Evolutionary conservation across 805 yeast genomes (phyloP).

Genomic region (Candida boleticola): DNA sequence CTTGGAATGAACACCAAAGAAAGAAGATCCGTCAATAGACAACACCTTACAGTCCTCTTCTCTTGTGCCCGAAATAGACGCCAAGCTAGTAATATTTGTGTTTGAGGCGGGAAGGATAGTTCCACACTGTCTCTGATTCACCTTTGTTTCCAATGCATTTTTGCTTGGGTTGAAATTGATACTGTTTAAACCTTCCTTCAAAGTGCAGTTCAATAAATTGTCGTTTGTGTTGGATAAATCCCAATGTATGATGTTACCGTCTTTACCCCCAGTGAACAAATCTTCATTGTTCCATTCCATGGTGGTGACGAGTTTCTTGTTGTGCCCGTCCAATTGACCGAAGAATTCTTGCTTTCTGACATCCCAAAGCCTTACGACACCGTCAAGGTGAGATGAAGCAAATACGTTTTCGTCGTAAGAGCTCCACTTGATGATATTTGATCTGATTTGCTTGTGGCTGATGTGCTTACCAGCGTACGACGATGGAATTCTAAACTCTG

Average conservation of each 20-base stretch:
- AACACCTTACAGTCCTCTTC: slow-evolving; percentile 39
- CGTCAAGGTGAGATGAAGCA: slow-evolving; percentile 62
- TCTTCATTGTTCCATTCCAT: slow-evolving; percentile 60
- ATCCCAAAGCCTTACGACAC: slow-evolving; percentile 70
- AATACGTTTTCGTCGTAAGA: slow-evolving; percentile 56
- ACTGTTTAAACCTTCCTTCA: slow-evolving; percentile 47
- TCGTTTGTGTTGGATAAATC: slow-evolving; percentile 37
- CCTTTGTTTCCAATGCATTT: slow-evolving; percentile 27
- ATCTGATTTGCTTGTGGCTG: slow-evolving; percentile 20
- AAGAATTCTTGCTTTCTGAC: slow-evolving; percentile 58
- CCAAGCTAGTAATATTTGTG: slow-evolving; percentile 45
- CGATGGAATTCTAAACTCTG: slow-evolving; percentile 35
- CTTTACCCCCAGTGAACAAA: slow-evolving; percentile 58
- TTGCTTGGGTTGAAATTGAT: slow-evolving; percentile 33
- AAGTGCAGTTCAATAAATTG: slow-evolving; percentile 32
- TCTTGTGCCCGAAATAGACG: slow-evolving; percentile 25
- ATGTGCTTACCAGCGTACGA: slow-evolving; percentile 7
- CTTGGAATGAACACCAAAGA: slow-evolving; percentile 54
- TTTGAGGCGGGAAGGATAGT: slow-evolving; percentile 62
- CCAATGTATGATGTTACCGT: slow-evolving; percentile 72
- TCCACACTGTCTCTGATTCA: slow-evolving; percentile 54
- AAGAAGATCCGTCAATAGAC: slow-evolving; percentile 54
- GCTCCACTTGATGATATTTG: slow-evolving; percentile 61
- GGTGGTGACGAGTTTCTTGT: slow-evolving; percentile 42
- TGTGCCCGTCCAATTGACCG: slow-evolving; percentile 50